Evolutionary conservation across 768 basidiomycete species (phyloP), one percentile per base, ranked within the genome.

Genomic region (Naematelia aurantialba): DNA sequence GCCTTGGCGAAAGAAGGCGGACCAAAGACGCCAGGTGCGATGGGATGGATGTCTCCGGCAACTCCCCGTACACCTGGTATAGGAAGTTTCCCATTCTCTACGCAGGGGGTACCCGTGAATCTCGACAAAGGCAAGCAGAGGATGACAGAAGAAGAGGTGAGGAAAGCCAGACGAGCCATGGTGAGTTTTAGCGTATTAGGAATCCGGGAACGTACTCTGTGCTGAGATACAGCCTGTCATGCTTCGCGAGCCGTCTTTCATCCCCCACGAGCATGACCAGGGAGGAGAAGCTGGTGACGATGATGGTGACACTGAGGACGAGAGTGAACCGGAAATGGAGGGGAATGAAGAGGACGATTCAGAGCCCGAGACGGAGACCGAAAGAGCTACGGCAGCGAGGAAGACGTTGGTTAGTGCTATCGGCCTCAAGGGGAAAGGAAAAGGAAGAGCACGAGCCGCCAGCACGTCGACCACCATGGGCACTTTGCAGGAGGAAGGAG

Each of bases 121-220:
- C 34, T 8, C 8, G 12, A 57, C 30, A 17, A 68, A 60, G 51
- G 56, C 51, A 66, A 57, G 52, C 17, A 52, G 45, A 5, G 34
- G 0, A 30, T 66, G 48, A 58, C 63, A 2, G 72, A 70, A 19
- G 69, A 65, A 46, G 76, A 77, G 45, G 17, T 71, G 17, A 47
- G 74, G 60, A 70, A 72, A 51, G 69, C 69, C 4, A 70, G 65
- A 34, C 55, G 71, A 45, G 65, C 66, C 19, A 77, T 77, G 75
- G 75, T 76, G 45, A 62, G 75, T 65, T 45, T 45, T 47, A 19
- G 21, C 21, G 25, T 47, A 47, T n/a, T n/a, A n/a, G n/a, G n/a
- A n/a, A n/a, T n/a, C n/a, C n/a, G 4, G 42, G 19, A 26, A 62
- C 53, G 29, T 25, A n/a, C n/a, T n/a, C n/a, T n/a, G n/a, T 13